These are phyloP conservation scores for Pichia membranifaciens DNA, from an alignment of 805 yeast genomes.

Conservation along the genomic window DNA sequence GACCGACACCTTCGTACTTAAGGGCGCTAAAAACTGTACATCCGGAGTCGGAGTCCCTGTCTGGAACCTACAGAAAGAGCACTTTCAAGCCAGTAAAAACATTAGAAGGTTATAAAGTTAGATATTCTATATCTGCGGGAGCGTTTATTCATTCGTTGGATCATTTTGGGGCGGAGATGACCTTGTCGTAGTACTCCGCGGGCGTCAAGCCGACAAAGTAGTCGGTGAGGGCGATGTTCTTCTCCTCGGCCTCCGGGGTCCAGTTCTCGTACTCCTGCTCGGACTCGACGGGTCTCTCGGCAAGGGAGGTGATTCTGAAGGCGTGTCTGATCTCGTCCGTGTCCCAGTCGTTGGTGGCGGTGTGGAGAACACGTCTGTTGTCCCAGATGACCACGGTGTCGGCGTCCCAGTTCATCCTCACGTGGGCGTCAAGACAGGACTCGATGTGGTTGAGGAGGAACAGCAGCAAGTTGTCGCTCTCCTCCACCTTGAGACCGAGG, in stretches of 20 bases:
- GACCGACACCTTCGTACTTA: too few species aligned
- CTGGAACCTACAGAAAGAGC: too few species aligned
- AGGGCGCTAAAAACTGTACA: too few species aligned
- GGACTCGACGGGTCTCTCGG: constrained; percentile 53
- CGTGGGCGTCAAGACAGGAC: constrained; percentile 53
- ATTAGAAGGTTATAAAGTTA: too few species aligned
- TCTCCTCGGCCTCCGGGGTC: constrained; percentile 27
- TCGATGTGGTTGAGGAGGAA: constrained; percentile 50
- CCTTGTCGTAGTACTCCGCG: constrained; percentile 18
- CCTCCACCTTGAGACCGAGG: constrained; percentile 68
- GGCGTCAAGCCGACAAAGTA: constrained; percentile 17
- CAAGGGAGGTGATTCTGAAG: constrained; percentile 66
- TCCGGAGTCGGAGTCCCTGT: too few species aligned
- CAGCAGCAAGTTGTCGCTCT: constrained; percentile 54
- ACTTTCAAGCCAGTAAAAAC: too few species aligned
- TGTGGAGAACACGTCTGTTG: constrained; percentile 63
- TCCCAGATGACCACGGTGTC: constrained; percentile 74
- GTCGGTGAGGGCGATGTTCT: constrained; percentile 16
- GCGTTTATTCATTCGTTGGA: too few species aligned
- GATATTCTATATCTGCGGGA: too few species aligned
- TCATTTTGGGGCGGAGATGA: too few species aligned
- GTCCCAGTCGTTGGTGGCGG: constrained; percentile 70
- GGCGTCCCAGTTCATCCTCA: constrained; percentile 68
- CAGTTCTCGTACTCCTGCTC: constrained; percentile 29
- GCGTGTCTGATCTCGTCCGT: constrained; percentile 64